Percentiles rank a stretch among this genome's conserved stretches.
These are phyloP conservation scores for Niveomyces coronatus DNA, from an alignment of 2,329 filamentous ascomycete genomes.

Conservation along the genomic window DNA sequence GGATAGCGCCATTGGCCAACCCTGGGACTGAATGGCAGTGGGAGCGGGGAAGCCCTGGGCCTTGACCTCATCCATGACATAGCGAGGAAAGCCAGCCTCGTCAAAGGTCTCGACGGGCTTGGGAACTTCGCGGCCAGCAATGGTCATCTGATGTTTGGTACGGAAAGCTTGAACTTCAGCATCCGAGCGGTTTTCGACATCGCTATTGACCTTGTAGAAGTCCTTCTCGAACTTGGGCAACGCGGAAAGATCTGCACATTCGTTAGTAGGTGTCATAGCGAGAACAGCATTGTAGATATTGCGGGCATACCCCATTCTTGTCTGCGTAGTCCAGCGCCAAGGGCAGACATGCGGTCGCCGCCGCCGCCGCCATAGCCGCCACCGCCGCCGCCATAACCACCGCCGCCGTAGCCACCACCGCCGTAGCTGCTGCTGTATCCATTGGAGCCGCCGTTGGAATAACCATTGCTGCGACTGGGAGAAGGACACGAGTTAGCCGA, in stretches of 20 bases:
- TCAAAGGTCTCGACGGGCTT: constrained; percentile 96
- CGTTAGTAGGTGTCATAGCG: no score
- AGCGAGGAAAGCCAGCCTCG: constrained; percentile 91
- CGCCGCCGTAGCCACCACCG: constrained; percentile 28
- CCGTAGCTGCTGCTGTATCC: constrained; percentile 25
- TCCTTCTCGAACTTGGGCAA: constrained; percentile 98
- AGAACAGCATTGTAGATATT: no score
- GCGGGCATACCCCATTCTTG: constrained; percentile 86
- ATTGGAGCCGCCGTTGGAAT: constrained; percentile 16
- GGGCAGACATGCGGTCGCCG: constrained; percentile 88
- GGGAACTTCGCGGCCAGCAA: constrained; percentile 71
- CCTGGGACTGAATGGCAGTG: constrained; percentile 94
- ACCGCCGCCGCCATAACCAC: constrained; percentile 26
- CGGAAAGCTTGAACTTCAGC: constrained; percentile 85
- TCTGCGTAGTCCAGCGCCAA: constrained; percentile 77
- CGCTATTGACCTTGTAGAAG: constrained; percentile 93
- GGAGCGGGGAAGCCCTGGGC: constrained; percentile 89
- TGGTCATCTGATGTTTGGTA: constrained; percentile 70
- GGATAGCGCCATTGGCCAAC: constrained; percentile 97
- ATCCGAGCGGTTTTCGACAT: constrained; percentile 62
- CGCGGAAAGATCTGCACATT: constrained; percentile 61
- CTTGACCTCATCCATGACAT: constrained; percentile 98
- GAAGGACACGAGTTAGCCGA: constrained; percentile 26
- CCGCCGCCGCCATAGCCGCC: constrained; percentile 46
- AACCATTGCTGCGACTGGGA: constrained; percentile 39